Conservation (phyloP, 495 filamentous ascomycete species). For the Penicillium soppii region DNA sequence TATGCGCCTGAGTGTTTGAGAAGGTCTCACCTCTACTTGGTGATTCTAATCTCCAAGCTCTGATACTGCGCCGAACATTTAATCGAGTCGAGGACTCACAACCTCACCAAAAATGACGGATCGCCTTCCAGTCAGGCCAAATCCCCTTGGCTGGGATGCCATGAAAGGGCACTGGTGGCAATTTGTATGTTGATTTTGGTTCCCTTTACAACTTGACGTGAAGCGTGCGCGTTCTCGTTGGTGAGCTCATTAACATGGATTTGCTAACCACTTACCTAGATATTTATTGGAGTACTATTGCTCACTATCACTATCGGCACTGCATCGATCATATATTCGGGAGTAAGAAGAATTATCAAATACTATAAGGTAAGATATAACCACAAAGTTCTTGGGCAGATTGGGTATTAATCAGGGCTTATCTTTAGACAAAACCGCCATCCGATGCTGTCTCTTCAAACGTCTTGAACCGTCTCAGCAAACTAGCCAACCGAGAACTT, state of each 20-base stretch:
- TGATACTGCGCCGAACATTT: background rate
- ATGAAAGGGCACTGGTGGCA: slow-evolving; percentile 47
- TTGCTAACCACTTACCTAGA: slow-evolving; percentile 24
- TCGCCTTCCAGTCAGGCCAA: slow-evolving; percentile 20
- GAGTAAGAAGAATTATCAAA: slow-evolving; percentile 13
- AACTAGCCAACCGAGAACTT: slow-evolving; percentile 25
- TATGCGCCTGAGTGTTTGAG: background rate
- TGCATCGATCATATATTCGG: slow-evolving; percentile 33
- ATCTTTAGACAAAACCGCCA: slow-evolving; percentile 23
- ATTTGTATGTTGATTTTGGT: slow-evolving; percentile 31
- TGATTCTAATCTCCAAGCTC: background rate
- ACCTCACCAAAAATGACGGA: slow-evolving; percentile 22
- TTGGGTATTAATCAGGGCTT: background rate
- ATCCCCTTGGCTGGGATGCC: slow-evolving; percentile 33
- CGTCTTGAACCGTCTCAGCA: slow-evolving; percentile 26
- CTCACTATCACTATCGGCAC: slow-evolving; percentile 30
- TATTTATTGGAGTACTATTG: slow-evolving; percentile 41
- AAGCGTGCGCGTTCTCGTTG: background rate
- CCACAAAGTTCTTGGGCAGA: background rate
- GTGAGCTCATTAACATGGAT: background rate
- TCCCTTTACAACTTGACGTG: slow-evolving; percentile 5
- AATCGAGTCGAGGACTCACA: background rate
- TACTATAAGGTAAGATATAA: slow-evolving; percentile 34
- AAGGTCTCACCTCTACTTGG: background rate
- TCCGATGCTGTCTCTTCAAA: slow-evolving; percentile 30